Evolutionary conservation across 2,329 filamentous ascomycete species (phyloP), one percentile per base, ranked within the genome.

Genomic region (Epicoccum sorghinum): DNA sequence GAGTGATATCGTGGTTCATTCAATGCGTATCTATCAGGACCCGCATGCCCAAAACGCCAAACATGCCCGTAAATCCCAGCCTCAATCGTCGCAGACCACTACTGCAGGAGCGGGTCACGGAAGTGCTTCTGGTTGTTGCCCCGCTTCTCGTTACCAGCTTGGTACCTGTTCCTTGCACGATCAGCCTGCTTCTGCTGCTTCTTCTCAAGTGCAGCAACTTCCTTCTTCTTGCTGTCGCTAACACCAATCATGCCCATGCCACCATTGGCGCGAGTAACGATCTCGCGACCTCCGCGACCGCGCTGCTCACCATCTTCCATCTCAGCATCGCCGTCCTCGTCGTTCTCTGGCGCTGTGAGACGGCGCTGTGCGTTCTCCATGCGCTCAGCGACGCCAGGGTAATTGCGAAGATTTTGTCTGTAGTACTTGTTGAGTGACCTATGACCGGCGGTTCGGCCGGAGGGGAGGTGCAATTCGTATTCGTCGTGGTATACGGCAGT

Each of bases 381-480:
- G 48, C 90, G 88, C 76, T 96, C 92, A 54, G 89, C 89, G 0
- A 87, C 79, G 2, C 89, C 87, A 2, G 92, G 92, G 73, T 96
- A 89, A 74, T 86, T 90, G 75, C 89, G 87, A 38, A 99, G 81
- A 76, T 98, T 98, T 78, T 99, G 95, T 55, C 91, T 88, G 79
- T 87, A 99, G 78, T 98, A 98, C 64, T 85, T 87, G 70, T 90
- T 89, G 48, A 96, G 78, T 7, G 91, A 95, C 42, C 95, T 86
- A 74, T 99, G 95, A 35, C 95, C 95, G 33, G 96, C 92, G 7
- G 90, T 89, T 57, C 90, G 89, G 47, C 95, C 95, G 4, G 89
- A 91, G 1, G 95, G 95, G 10, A 99, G 85, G 70, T 99, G 92
- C 47, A 99, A 83, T 75, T 98, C 95, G 68, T 91, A 93, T 39